Base-by-base conservation (phyloP, 2,329 filamentous ascomycete genomes). In the Davidsoniella australis region DNA sequence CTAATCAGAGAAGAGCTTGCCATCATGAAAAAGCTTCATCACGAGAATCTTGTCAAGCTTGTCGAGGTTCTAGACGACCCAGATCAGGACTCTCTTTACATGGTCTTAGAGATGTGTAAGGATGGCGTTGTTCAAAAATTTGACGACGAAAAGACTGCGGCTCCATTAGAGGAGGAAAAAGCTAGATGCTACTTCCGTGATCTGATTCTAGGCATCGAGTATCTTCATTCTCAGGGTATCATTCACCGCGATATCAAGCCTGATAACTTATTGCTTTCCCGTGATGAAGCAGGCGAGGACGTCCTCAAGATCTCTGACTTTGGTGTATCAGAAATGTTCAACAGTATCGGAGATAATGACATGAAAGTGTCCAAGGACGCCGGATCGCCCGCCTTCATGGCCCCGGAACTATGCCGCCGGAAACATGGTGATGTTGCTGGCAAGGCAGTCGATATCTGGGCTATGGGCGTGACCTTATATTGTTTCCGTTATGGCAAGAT, bases 91-190 rank as follows among this genome's bases (percentile, higher is more conserved):
- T 94, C 88, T 2, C 67, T 98, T 10, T 98, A 95, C 66, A 96
- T 98, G 85, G 91, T 98, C 18, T 74, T 98, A 63, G 91, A 98
- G 63, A 94, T 95, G 85, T 98, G 91, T 68, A 91, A 94, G 60
- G 95, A 95, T 63, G 91, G 91, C 1, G 89, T 95, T 18, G 77
- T 95, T 47, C 96, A 96, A 88, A 89, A 88, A 59, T 85, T 98
- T 49, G 86, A 85, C 2, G 67, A 96, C n/a, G 82, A 84, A 52
- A 82, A 94, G 58, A 71, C 74, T 51, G 84, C 86, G 16, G 77
- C 82, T 54, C 88, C 91, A 0, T 95, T 95, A 62, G 72, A 77
- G 24, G 76, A 83, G 54, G 86, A 95, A 58, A 72, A 73, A 48
- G 95, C 88, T 60, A 78, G 91, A 46, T 82, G 76, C 59, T 96